phyloP scores from a whole-genome alignment of 2,329 filamentous ascomycete species.

The Beauveria medogensis region DNA sequence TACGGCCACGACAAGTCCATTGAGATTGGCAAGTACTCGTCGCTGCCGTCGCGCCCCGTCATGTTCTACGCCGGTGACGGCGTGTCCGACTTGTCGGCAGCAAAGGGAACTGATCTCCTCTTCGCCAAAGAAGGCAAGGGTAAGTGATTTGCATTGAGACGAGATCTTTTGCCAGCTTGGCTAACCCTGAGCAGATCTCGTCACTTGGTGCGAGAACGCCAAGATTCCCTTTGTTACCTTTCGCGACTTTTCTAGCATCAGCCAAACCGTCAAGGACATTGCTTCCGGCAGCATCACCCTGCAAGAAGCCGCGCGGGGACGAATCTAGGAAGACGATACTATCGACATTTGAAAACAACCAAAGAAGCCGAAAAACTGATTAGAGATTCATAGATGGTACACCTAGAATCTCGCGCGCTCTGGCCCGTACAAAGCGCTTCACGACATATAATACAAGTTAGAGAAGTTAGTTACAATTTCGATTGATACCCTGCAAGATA shows the following conservation, averaged over 20 bases:
- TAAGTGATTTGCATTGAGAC: constrained; percentile 29
- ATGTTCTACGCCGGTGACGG: constrained; percentile 95
- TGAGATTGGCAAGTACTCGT: constrained; percentile 79
- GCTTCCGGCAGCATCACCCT: constrained; percentile 63
- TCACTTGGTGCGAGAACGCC: constrained; percentile 77
- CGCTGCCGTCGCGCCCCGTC: constrained; percentile 66
- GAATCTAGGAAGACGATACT: constrained; percentile 19
- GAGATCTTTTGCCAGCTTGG: not conserved
- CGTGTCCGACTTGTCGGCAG: constrained; percentile 85
- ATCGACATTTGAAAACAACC: not conserved
- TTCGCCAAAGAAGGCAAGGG: constrained; percentile 89
- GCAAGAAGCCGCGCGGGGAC: constrained; percentile 56
- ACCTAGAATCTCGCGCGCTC: not conserved
- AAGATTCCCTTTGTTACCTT: constrained; percentile 84
- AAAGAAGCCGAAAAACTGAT: not conserved
- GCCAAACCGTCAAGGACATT: constrained; percentile 68
- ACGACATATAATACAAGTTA: not conserved
- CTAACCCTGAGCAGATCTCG: constrained; percentile 54
- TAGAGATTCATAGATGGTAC: not conserved
- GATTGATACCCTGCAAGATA: not conserved
- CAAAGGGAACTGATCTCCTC: constrained; percentile 83
- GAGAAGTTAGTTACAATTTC: not conserved
- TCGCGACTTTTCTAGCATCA: constrained; percentile 73
- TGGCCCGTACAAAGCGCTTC: not conserved
- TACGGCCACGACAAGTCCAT: constrained; percentile 97